Conservation (phyloP, 2,329 filamentous ascomycete species). For the Epichloe scottii region DNA sequence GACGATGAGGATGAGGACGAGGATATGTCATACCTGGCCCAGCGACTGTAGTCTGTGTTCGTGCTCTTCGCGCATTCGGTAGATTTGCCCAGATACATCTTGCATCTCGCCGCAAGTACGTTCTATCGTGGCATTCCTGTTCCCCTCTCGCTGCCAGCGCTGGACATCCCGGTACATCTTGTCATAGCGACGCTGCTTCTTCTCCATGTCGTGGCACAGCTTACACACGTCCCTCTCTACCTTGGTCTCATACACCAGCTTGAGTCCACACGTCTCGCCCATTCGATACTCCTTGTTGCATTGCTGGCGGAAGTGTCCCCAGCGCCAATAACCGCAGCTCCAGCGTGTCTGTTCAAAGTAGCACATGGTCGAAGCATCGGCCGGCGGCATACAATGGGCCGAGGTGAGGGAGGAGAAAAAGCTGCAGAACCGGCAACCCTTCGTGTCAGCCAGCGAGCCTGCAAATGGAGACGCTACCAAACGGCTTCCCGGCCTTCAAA, state of each 20-base stretch:
- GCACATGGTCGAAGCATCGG: constrained; percentile 53
- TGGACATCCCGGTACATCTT: constrained; percentile 65
- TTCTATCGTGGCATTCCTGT: constrained; percentile 60
- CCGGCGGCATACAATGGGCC: constrained; percentile 7
- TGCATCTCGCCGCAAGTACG: constrained; percentile 57
- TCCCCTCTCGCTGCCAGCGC: constrained; percentile 67
- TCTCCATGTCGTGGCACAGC: constrained; percentile 79
- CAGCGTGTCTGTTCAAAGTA: constrained; percentile 89
- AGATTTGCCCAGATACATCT: constrained; percentile 49
- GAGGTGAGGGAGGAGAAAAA: constrained; percentile 4
- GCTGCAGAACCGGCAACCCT: constrained; percentile 8
- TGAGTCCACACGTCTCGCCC: constrained; percentile 92
- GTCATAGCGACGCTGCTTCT: constrained; percentile 61
- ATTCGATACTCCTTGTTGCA: constrained; percentile 92
- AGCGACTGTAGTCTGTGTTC: constrained; percentile 21
- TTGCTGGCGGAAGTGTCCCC: constrained; percentile 84
- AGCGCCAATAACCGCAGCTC: constrained; percentile 83
- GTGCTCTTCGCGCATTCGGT: constrained; percentile 31
- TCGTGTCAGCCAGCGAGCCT: constrained; percentile 10
- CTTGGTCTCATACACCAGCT: constrained; percentile 67
- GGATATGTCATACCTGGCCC: constrained; percentile 15
- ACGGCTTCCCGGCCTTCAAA: background rate
- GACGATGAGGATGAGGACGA: background rate
- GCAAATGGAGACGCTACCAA: constrained; percentile 5
- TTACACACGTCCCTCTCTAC: constrained; percentile 57